Conservation (phyloP, 371 early-diverging fungal species). For the Massospora cicadina region DNA sequence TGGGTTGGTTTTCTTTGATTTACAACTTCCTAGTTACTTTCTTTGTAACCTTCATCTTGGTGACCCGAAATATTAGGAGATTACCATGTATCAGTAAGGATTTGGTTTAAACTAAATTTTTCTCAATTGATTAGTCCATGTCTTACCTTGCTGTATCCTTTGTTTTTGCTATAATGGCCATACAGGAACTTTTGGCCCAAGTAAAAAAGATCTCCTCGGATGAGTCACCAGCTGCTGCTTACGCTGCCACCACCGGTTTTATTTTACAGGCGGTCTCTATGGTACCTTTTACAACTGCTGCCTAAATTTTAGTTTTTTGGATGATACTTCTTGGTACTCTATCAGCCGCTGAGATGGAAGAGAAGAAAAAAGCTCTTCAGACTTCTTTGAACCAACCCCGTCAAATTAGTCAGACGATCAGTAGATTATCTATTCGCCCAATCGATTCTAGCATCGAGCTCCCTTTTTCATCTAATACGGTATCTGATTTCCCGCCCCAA, state of each 20-base stretch:
- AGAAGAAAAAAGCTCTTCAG: neutral
- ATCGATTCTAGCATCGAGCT: neutral
- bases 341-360: neutral
- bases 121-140: neutral
- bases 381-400: neutral
- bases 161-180: constrained; percentile 2
- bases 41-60: neutral
- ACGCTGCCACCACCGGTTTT: neutral
- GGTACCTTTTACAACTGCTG: neutral
- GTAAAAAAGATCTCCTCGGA: neutral
- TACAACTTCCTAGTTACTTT: constrained; percentile 1
- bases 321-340: neutral
- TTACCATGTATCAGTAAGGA: neutral
- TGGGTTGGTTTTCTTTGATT: constrained; percentile 3
- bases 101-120: neutral
- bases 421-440: neutral
- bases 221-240: neutral
- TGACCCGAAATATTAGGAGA: neutral
- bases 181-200: neutral
- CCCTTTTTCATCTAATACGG: neutral
- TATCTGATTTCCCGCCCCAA: neutral
- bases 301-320: neutral
- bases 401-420: neutral
- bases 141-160: neutral
- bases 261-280: neutral